Evolutionary conservation across 73 alveolate genomes (phyloP), one percentile per base, ranked within the genome.

Genomic region (Paramecium caudatum): DNA sequence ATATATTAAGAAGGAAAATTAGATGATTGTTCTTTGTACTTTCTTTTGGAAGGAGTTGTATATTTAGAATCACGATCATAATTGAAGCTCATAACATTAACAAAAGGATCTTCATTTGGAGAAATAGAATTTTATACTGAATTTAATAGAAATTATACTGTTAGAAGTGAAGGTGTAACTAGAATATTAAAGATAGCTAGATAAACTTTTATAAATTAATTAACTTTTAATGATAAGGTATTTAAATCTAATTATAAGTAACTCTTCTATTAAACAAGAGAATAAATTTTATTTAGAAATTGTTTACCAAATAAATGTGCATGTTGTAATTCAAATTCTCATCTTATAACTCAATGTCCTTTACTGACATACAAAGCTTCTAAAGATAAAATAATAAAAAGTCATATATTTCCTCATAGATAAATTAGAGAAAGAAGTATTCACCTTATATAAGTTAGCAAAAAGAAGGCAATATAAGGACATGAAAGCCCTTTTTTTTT

Each of bases 91-190:
- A 15, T 41, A 8, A 74, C 62, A 6, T 37, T 37, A 39, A 5
- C 13, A 15, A 17, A 41, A 41, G 17, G 17, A 13, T 13, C 62
- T 41, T n/a, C 19, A 9, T 74, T 74, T 74, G 88, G 88, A 8
- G 88, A 74, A 74, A 19, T 37, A 39, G 36, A 63, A 19, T 74
- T 74, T 74, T 74, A 74, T 13, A 74, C 88, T 13, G 55, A 74
- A 41, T 9, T 8, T 8, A 19, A 17, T 21, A 74, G 88, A 5
- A 47, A 74, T 8, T 12, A 23, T 16, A 74, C 88, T 10, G 65
- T 47, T 21, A 43, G n/a, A 4, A 16, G 47, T 8, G 25, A 74
- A 19, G 68, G 88, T 0, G 8, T n/a, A 19, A 12, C 55, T 7
- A 74, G 68, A 41, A 8, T 74, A 1, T 9, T 74, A 19, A 74